phyloP scores from a whole-genome alignment of 768 basidiomycete species.

The Cubamyces lactineus region DNA sequence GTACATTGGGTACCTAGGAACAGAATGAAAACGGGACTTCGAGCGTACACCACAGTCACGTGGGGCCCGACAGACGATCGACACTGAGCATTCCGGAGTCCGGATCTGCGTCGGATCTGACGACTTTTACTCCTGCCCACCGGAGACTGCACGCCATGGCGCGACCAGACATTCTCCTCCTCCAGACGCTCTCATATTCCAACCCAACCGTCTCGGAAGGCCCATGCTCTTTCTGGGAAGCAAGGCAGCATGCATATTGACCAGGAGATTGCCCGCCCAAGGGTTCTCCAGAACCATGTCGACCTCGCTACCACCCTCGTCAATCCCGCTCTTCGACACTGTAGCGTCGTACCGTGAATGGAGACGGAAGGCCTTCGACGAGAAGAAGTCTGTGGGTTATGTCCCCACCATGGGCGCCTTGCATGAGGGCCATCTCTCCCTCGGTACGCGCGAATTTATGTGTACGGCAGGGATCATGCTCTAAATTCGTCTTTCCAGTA shows the following conservation, averaged over 20 bases:
- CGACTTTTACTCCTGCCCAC: constrained; percentile 7
- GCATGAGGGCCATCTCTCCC: constrained; percentile 89
- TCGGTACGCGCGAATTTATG: constrained; percentile 54
- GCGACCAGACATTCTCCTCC: background rate
- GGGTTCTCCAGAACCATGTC: constrained; percentile 4
- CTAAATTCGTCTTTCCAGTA: constrained; percentile 50
- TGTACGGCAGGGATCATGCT: background rate
- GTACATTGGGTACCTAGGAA: background rate
- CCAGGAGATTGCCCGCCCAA: background rate
- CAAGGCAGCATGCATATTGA: background rate
- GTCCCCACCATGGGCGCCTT: constrained; percentile 99
- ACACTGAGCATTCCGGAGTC: too few species aligned
- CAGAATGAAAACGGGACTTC: background rate
- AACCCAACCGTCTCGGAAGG: background rate
- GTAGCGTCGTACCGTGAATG: constrained; percentile 70
- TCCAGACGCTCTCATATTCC: background rate
- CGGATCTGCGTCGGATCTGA: constrained; percentile 18
- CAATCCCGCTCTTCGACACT: constrained; percentile 57
- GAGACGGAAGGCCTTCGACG: constrained; percentile 64
- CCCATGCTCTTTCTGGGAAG: background rate
- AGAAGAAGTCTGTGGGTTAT: constrained; percentile 76
- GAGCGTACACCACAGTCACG: background rate
- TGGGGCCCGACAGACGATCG: constrained; percentile 1
- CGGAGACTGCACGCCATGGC: background rate
- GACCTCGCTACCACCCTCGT: constrained; percentile 33